Percentiles rank a stretch among this genome's conserved stretches.
Evolutionary conservation across 768 basidiomycete species (phyloP).

Genomic region (Tulasnella sp.): DNA sequence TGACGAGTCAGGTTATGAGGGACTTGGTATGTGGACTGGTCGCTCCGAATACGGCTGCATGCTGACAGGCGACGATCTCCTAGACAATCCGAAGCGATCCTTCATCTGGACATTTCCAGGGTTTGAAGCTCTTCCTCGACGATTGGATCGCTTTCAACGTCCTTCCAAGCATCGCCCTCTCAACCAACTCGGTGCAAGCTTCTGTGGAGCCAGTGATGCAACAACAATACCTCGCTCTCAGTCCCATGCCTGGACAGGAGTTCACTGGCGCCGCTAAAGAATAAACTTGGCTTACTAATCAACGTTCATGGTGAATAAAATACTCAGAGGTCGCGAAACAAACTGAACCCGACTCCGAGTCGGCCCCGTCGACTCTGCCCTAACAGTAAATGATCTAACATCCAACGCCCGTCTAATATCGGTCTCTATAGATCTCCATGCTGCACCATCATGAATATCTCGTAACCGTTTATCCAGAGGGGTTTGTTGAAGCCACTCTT

Average conservation of each 20-base stretch:
- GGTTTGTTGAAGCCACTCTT: too few relatives aligned
- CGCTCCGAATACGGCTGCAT: not conserved
- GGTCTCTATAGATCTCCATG: too few relatives aligned
- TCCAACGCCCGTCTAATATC: too few relatives aligned
- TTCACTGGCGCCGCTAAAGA: constrained; percentile 45
- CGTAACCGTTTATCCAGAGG: too few relatives aligned
- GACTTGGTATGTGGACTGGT: constrained; percentile 56
- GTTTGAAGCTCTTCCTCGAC: constrained; percentile 82
- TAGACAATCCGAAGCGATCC: constrained; percentile 89
- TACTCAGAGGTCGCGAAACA: too few relatives aligned
- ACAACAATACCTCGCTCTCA: constrained; percentile 67
- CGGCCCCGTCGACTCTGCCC: too few relatives aligned
- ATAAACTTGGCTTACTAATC: constrained; percentile 30
- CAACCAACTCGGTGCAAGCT: constrained; percentile 84
- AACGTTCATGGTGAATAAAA: too few relatives aligned
- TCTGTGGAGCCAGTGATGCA: constrained; percentile 90
- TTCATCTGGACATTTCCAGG: constrained; percentile 87
- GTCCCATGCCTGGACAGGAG: constrained; percentile 86
- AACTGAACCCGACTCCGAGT: too few relatives aligned
- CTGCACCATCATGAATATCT: too few relatives aligned
- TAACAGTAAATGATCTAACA: too few relatives aligned
- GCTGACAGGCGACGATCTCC: not conserved
- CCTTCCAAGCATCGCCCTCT: constrained; percentile 75
- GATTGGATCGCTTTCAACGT: constrained; percentile 92
- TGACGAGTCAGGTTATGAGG: constrained; percentile 87